Evolutionary conservation across 208 protist genomes (phyloP).

Genomic region (Paratrypanosoma confusum): DNA sequence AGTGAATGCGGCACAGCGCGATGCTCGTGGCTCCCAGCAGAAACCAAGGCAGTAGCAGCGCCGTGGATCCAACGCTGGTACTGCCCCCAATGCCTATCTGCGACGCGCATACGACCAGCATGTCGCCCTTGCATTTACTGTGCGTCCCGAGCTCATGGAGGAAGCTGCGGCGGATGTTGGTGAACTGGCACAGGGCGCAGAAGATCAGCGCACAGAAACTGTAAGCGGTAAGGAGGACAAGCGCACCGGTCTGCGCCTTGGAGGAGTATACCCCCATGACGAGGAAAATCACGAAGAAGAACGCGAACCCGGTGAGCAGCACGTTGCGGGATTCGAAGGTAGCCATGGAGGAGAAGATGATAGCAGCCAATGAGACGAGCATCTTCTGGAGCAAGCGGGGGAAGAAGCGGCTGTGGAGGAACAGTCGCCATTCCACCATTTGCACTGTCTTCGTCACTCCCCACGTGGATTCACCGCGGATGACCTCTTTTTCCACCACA

Average conservation of each 20-base stretch:
- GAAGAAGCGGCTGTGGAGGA: conserved; percentile 1
- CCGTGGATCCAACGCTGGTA: background rate
- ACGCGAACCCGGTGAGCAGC: conserved; percentile 1
- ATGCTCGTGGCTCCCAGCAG: no score
- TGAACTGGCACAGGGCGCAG: conserved; percentile 4
- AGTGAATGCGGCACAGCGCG: no score
- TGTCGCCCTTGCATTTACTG: conserved; percentile 4
- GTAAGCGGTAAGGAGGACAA: conserved; percentile 6
- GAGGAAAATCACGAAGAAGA: background rate
- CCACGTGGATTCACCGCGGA: background rate
- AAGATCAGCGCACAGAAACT: conserved; percentile 10
- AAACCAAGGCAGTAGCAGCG: no score
- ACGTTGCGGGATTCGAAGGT: conserved; percentile 6
- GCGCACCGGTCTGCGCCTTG: conserved; percentile 2
- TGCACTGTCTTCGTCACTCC: conserved; percentile 4
- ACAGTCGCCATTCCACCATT: conserved; percentile 5
- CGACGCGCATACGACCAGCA: conserved; percentile 1
- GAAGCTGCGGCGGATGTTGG: conserved; percentile 2
- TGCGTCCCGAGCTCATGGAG: background rate
- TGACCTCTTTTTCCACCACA: conserved; percentile 3
- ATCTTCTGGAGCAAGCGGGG: conserved; percentile 4
- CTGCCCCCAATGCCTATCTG: conserved; percentile 1
- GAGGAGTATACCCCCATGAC: conserved; percentile 3
- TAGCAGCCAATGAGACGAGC: background rate
- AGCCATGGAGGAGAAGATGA: conserved; percentile 5